Conservation (phyloP, 2,329 filamentous ascomycete species). For the Pyrenochaeta sp. region DNA sequence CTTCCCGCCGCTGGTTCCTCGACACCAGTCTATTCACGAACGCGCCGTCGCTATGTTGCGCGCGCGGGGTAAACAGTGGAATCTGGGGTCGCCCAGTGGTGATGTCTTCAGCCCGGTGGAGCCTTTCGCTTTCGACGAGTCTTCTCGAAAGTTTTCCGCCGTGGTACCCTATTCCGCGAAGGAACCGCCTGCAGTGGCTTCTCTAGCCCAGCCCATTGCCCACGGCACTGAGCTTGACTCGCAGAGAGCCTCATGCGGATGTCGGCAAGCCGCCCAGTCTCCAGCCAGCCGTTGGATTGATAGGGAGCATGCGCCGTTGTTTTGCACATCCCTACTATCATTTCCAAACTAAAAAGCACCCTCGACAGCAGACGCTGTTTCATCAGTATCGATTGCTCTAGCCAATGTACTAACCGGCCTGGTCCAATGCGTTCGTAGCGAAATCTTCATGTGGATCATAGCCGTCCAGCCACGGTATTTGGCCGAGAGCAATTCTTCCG, state of each 20-base stretch:
- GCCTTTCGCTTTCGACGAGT: neutral
- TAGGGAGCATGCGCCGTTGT: constrained; percentile 15
- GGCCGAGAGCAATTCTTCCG: constrained; percentile 28
- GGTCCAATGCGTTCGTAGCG: constrained; percentile 13
- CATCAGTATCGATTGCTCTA: constrained; percentile 10
- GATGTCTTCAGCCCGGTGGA: constrained; percentile 3
- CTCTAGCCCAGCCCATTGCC: constrained; percentile 9
- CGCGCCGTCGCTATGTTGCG: constrained; percentile 13
- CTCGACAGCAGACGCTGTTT: constrained; percentile 13
- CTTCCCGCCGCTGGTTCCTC: constrained; percentile 31
- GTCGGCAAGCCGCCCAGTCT: constrained; percentile 19
- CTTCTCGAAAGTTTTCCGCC: neutral
- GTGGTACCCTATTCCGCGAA: constrained; percentile 2
- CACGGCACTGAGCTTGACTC: constrained; percentile 15
- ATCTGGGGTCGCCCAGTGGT: constrained; percentile 11
- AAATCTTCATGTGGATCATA: constrained; percentile 11
- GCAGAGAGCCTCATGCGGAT: constrained; percentile 27
- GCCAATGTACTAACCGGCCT: constrained; percentile 16
- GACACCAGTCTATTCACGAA: constrained; percentile 16
- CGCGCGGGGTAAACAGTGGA: constrained; percentile 25
- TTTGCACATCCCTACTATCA: constrained; percentile 7
- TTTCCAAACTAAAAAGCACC: constrained; percentile 8
- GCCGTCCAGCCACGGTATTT: constrained; percentile 17
- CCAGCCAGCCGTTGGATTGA: constrained; percentile 9
- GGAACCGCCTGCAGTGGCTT: constrained; percentile 4